Conservation (phyloP, 163 green algal genomes). For the Chlorella variabilis region DNA sequence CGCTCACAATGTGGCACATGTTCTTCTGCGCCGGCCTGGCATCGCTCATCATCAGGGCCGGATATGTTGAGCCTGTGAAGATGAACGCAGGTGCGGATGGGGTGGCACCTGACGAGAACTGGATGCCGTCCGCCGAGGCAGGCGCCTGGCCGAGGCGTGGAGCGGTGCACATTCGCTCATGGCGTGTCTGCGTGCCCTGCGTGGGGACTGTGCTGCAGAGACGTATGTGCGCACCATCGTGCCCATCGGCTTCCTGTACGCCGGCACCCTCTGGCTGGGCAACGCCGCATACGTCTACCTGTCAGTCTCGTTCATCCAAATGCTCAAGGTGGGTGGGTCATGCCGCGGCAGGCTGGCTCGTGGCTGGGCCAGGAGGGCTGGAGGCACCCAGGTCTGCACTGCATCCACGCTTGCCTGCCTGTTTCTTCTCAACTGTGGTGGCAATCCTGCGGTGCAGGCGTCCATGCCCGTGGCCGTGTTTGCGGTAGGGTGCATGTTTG, state of each 20-base stretch:
- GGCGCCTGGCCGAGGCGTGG: too few relatives aligned
- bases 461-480: slow-evolving; percentile 86
- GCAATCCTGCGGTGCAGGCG: slow-evolving; percentile 39
- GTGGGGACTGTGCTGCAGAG: too few relatives aligned
- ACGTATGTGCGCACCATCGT: slow-evolving; percentile 81
- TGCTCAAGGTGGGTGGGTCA: slow-evolving; percentile 62
- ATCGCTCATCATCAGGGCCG: slow-evolving; percentile 53
- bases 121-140: too few relatives aligned
- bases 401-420: background rate
- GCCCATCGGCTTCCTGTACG: slow-evolving; percentile 83
- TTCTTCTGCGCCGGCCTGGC: slow-evolving; percentile 66
- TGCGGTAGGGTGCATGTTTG: slow-evolving; percentile 57
- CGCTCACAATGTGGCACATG: slow-evolving; percentile 78
- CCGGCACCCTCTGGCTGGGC: slow-evolving; percentile 84
- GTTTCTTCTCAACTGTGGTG: background rate
- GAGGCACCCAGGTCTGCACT: too few relatives aligned
- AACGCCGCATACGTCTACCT: slow-evolving; percentile 88
- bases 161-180: too few relatives aligned
- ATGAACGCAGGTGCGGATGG: slow-evolving; percentile 60
- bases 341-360: background rate
- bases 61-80: slow-evolving; percentile 61
- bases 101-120: too few relatives aligned
- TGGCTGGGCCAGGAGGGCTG: background rate
- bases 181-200: too few relatives aligned
- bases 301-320: slow-evolving; percentile 89